Evolutionary conservation across 768 basidiomycete genomes (phyloP), one percentile per base, ranked within the genome.

Genomic region (Cystofilobasidium ferigula): DNA sequence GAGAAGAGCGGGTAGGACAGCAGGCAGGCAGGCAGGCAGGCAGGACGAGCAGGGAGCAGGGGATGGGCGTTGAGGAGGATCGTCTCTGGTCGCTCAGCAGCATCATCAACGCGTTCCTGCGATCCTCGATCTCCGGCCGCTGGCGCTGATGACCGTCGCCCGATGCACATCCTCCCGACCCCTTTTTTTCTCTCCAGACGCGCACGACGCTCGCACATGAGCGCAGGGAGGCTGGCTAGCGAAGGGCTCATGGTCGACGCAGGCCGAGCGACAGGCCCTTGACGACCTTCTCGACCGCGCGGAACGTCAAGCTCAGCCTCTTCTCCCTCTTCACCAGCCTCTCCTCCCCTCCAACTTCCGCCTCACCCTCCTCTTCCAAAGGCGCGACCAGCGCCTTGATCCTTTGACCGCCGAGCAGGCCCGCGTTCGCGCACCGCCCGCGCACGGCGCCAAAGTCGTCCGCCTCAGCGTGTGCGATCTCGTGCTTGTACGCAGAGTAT

Each of bases 241-340:
- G 13, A 6, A 35, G 14, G 4, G 34, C n/a, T 60, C 51, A 62
- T 54, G 26, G 26, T 40, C 54, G 45, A 24, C 63, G 40, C 5
- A 43, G 30, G 45, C 20, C 40, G 42, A 57, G 24, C 28, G n/a
- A 7, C 9, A 68, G 51, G 26, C 66, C 66, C 36, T 47, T 62
- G 36, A 48, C 59, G 26, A 89, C 85, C 71, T 82, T 86, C 63
- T 80, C 81, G 3, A 92, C 86, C 72, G 87, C 87, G 61, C 91
- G 81, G 73, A 88, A 94, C 1, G 92, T 94, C 72, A 94, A 74
- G 76, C 89, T 94, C 61, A 87, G 84, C 73, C 92, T 78, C 43
- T 80, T 80, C 22, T 78, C 77, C 68, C 92, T 80, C 69, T 74
- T 72, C 64, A 91, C 75, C 34, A 43, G 47, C 35, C 28, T 30